Percentiles rank a stretch among this genome's conserved stretches.
Evolutionary conservation across 192 early-diverging fungal genomes (phyloP).

Genomic region (Mortierella hygrophila): DNA sequence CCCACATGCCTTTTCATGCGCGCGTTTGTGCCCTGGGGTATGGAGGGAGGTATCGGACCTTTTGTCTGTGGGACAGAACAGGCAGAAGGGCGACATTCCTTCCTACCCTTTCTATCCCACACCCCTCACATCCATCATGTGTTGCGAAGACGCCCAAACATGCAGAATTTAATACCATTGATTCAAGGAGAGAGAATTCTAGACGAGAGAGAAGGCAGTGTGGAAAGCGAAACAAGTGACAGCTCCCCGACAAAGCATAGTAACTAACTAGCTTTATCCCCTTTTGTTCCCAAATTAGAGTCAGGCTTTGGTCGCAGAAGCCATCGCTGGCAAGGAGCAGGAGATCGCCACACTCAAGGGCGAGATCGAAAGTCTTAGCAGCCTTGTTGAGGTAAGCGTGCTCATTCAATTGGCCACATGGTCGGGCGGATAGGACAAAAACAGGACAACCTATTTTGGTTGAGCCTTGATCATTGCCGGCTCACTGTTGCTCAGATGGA

Average conservation of each 20-base stretch:
- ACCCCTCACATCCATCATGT: not conserved
- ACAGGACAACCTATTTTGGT: not conserved
- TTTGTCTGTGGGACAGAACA: not conserved
- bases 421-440: not conserved
- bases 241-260: not conserved
- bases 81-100: not conserved
- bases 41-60: not conserved
- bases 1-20: not conserved
- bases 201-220: not conserved
- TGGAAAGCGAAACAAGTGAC: not conserved
- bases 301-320: constrained; percentile 45
- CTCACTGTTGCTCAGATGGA: not conserved
- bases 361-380: constrained; percentile 50
- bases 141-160: not conserved
- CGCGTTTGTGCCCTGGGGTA: constrained; percentile 6
- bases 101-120: not conserved
- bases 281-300: constrained; percentile 23
- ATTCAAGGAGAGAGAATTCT: not conserved
- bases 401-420: constrained; percentile 1
- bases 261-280: not conserved
- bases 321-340: constrained; percentile 49
- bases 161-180: not conserved
- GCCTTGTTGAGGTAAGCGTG: constrained; percentile 46
- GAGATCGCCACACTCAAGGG: constrained; percentile 38
- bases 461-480: not conserved